Evolutionary conservation across 2,329 filamentous ascomycete species (phyloP), one percentile per base, ranked within the genome.

Genomic region (Aspergillus hiratsukae): DNA sequence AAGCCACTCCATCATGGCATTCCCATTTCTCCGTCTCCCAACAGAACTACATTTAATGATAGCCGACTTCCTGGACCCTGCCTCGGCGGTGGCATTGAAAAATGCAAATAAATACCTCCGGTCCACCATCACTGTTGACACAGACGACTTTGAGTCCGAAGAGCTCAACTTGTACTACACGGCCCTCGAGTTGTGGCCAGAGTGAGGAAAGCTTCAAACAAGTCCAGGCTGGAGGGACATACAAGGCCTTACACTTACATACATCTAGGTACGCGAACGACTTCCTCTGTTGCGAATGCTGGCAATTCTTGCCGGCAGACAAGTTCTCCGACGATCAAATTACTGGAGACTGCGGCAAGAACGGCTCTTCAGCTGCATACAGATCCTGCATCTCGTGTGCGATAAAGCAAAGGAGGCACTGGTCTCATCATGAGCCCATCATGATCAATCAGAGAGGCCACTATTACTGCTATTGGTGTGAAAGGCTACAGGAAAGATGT

Each of bases 101-200:
- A 19, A 17, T 14, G 23, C 43, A 5, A 46, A 27, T 3, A 14
- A 46, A 2, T 17, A 46, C 23, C 23, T 46, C 10, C 19, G 31
- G 4, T 17, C 7, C 4, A 25, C 2, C 5, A 3, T 46, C 4
- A 17, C 23, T 10, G 23, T 14, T 5, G 8, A 21, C 43, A 14
- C 2, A 10, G 2, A 7, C 3, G 40, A 45, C 4, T 8, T 17
- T 21, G 9, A n/a, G 1, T 11, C 7, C 14, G 3, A 25, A 25
- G 21, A 14, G 0, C 14, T 10, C 8, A 1, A 17, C 2, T 3
- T 14, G 1, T 45, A 19, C 19, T 2, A 10, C 3, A 1, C 8
- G 9, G 7, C 2, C 1, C 23, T 23, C 0, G 43, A 46, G 14
- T 2, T 27, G 19, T 46, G 43, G 43, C 19, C 43, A 3, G 19